phyloP scores from a whole-genome alignment of 306 rosid species.

The Cucumis melo region DNA sequence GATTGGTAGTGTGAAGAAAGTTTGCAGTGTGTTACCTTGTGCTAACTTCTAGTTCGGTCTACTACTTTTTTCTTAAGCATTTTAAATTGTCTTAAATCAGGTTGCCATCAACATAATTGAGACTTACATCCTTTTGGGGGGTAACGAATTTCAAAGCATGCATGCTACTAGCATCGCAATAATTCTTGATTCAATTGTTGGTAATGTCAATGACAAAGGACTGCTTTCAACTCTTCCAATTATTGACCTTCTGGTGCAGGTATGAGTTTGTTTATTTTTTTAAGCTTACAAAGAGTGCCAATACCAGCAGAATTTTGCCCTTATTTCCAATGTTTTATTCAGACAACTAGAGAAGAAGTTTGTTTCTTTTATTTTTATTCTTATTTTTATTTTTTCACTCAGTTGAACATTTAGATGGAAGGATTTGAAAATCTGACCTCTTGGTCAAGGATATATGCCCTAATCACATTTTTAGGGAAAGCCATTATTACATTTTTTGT shows the following conservation, averaged over 20 bases:
- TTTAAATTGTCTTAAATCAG: slow-evolving; percentile 29
- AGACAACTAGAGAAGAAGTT: not conserved
- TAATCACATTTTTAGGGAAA: too few species aligned
- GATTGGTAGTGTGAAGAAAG: not conserved
- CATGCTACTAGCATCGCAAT: slow-evolving; percentile 74
- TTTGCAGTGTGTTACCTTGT: not conserved
- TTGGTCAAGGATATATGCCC: too few species aligned
- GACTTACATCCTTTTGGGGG: slow-evolving; percentile 80
- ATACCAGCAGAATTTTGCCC: not conserved
- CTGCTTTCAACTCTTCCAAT: slow-evolving; percentile 69
- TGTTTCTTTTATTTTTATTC: too few species aligned
- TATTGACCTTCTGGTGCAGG: slow-evolving; percentile 83
- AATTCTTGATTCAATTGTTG: slow-evolving; percentile 73
- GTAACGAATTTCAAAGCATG: slow-evolving; percentile 65
- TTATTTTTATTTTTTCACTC: too few species aligned
- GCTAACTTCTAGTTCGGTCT: not conserved
- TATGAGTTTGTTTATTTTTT: slow-evolving; percentile 11
- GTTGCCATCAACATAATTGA: slow-evolving; percentile 72
- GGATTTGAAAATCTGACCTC: too few species aligned
- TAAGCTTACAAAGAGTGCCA: not conserved
- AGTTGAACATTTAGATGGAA: too few species aligned
- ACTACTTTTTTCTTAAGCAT: not conserved
- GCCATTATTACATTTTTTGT: too few species aligned
- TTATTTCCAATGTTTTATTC: not conserved
- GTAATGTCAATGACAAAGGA: slow-evolving; percentile 84